Evolutionary conservation across 305 asterid species (phyloP), one percentile per base, ranked within the genome.

Genomic region (Ilex paraguariensis): DNA sequence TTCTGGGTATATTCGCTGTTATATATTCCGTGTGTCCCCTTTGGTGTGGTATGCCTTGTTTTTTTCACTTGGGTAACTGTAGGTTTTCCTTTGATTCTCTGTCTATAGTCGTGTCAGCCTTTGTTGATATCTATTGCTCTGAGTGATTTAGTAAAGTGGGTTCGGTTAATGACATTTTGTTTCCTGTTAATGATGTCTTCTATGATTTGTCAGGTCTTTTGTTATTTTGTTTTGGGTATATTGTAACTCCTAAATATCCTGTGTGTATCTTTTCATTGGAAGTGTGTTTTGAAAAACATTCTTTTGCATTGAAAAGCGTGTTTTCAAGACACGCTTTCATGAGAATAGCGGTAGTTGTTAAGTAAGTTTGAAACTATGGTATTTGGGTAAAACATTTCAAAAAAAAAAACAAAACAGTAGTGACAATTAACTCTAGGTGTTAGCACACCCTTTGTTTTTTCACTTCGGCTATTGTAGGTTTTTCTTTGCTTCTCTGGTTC

Each of bases 181-280:
- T 42, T 42, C 12, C 28, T 21, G 28, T 21, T 21, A 21, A 21
- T 21, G 28, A 1, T 21, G 28, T 21, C 28, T 21, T 21, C 28
- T 21, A 21, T 1, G 8, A 7, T 42, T 42, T 11, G 8, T 42
- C 48, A 0, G 8, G 1, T 42, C 12, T 42, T 42, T 42, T 42
- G 12, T 74, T 77, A 82, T 66, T 65, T 64, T 75, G 60, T 77
- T 70, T 62, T 75, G 69, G 62, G 54, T 30, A 60, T 62, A 51
- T 70, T 21, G 28, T 60, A 67, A 36, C 56, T 61, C 70, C 70
- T 75, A 42, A 48, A 56, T 72, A 60, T 71, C 59, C 59, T 60
- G 52, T 57, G 55, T 68, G 70, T 70, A 63, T 46, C 61, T 68
- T 57, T 36, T 63, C 28, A 21, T 21, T 21, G 28, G 28, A 21